Evolutionary conservation across 1,139 yeast genomes (phyloP), one percentile per base, ranked within the genome.

Genomic region (Trichomonascaceae sp.): DNA sequence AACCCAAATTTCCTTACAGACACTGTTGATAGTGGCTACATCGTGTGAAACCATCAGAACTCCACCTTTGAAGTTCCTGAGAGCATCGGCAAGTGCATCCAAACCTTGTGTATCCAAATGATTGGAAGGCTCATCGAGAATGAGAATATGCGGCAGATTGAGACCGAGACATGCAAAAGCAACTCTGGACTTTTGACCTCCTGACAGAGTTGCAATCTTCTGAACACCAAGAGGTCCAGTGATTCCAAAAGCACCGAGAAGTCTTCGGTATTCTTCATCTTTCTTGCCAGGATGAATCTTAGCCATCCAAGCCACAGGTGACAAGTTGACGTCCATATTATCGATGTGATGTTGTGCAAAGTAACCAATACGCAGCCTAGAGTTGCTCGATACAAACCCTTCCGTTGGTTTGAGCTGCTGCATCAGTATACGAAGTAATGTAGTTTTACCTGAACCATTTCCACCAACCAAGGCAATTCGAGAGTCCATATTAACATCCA

Each of bases 261-360:
- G 96, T 66, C 97, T 85, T 75, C 99, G 85, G 69, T 91, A 93
- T 70, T 95, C 99, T 74, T 93, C 99, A 67, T 91, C 99, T 1
- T 91, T 81, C 69, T 85, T 89, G 53, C 99, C 98, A 1, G 98
- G 99, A 76, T 78, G 89, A 4, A 87, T 81, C 59, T 81, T 78
- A 8, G 96, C 85, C 90, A 93, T 82, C 97, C 98, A 93, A 54
- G 86, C 84, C 8, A 93, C 97, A 0, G 99, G 97, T 55, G 90
- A 86, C 51, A 83, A 74, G n/a, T 73, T 77, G 63, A 91, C 75
- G 66, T 93, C 99, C 96, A 93, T 88, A n/a, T 93, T 86, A 66
- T 93, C 99, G 61, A 93, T 96, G 67, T 93, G 99, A 70, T 93
- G 99, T 74, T 93, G 99, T n/a, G 99, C 98, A 75, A 93, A 93